Evolutionary conservation across 1,139 yeast species (phyloP), one percentile per base, ranked within the genome.

Genomic region (Taiozyma sp.): DNA sequence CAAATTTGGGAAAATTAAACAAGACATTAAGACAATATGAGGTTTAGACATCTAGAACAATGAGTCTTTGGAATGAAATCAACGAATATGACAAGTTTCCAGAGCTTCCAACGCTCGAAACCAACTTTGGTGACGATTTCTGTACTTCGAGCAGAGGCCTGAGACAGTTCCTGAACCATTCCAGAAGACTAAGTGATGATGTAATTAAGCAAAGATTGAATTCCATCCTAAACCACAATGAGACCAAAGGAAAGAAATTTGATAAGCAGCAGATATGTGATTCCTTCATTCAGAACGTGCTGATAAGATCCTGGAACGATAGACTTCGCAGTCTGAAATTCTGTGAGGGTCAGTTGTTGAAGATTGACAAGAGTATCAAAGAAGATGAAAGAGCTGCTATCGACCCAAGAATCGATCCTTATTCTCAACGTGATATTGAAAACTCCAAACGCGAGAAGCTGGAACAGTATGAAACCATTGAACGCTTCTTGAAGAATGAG

Each of bases 131-230:
- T 0, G 28, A 23, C 3, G 65, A 65, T 30, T 61, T 70, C 22
- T 77, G 81, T 51, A 54, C 72, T 7, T 62, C 69, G 13, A 71
- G 72, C 3, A 67, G 68, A 30, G 68, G 76, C 1, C 61, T 76
- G 2, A 67, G 75, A 46, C 63, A 73, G 13, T 77, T 77, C 53
- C 57, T 77, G 34, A 63, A 69, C 28, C 54, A 69, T 1, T 68
- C 79, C 14, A 65, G 82, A 54, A 65, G 65, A 48, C 65, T 69
- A 3, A 68, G 74, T 38, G 82, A 78, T 54, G 81, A 76, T 56
- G 71, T 70, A 2, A 57, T 77, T 0, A 68, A 62, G 38, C 72
- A 74, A 44, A 63, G 71, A 41, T 53, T 76, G 36, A 74, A 76
- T 48, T 69, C 72, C 13, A 43, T 65, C 2, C 51, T 66, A 24